Evolutionary conservation across 192 early-diverging fungal species (phyloP), one percentile per base, ranked within the genome.

Genomic region (Umbelopsis vinacea): DNA sequence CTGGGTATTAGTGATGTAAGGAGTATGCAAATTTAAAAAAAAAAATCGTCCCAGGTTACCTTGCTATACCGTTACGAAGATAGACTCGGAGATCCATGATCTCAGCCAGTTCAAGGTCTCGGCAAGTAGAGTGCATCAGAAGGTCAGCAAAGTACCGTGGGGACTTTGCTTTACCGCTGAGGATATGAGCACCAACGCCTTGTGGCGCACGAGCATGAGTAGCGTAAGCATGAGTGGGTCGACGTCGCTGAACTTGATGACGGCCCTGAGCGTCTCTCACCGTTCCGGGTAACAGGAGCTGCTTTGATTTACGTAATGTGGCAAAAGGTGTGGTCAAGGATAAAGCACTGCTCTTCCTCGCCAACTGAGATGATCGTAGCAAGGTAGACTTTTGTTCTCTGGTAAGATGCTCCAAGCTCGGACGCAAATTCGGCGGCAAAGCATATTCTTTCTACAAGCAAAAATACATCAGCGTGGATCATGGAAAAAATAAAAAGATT

Each of bases 81-180:
- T 53, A 79, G 1, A 79, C 77, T 3, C 77, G 50, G 21, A 79
- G 46, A 45, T 79, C 77, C 22, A 67, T 40, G 3, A 79, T 54
- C 17, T 79, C 69, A 14, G 63, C 48, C 21, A 74, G 68, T n/a
- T 79, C 71, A 12, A 79, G 66, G 15, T 79, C 72, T 29, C 77
- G 68, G 57, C 57, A 63, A 37, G 57, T 63, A 19, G 57, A 63
- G 33, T 63, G 57, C 57, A 63, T 63, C 0, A 63, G 33, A 63
- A 63, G 57, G 29, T 63, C 57, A 35, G 57, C 57, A 63, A 63
- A 63, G 5, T 63, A 63, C 7, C 57, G 33, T 29, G 57, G 57
- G 14, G 57, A 63, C 35, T 63, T 63, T 29, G 57, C 57, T 37
- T 26, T 22, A 19, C 57, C 57, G 15, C 57, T 63, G 2, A 63